Evolutionary conservation across 352 stramenopile species (phyloP).

Genomic region (Porosira glacialis): DNA sequence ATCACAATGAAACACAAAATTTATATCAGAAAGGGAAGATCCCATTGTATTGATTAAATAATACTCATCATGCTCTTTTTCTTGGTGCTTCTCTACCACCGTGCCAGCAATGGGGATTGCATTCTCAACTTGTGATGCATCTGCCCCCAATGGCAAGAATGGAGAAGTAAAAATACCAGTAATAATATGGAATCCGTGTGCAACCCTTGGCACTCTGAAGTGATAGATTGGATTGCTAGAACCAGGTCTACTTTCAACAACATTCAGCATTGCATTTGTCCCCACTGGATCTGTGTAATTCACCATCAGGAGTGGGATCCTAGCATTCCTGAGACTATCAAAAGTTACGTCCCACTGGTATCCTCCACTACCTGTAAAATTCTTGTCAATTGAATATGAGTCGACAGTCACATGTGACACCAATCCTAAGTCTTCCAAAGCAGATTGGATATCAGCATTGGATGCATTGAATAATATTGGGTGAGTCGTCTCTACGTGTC

Average conservation of each 20-base stretch:
- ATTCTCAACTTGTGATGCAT: conserved; percentile 9
- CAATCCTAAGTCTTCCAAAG: conserved; percentile 79
- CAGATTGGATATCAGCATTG: conserved; percentile 81
- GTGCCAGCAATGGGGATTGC: conserved; percentile 14
- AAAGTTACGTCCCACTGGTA: conserved; percentile 77
- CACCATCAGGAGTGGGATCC: conserved; percentile 52
- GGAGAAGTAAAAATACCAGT: conserved; percentile 34
- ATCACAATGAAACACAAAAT: conserved; percentile 22
- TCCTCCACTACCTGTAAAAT: conserved; percentile 50
- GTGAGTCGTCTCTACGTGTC: conserved; percentile 51
- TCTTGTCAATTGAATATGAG: conserved; percentile 55
- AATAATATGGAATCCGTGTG: conserved; percentile 29
- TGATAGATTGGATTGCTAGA: conserved; percentile 29
- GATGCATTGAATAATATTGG: conserved; percentile 83
- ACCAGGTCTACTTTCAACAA: conserved; percentile 47
- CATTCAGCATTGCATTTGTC: conserved; percentile 46
- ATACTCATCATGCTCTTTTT: conserved; percentile 34
- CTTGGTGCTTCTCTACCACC: conserved; percentile 27
- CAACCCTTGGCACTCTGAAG: conserved; percentile 23
- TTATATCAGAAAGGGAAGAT: conserved; percentile 18
- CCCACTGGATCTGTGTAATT: conserved; percentile 35
- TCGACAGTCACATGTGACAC: conserved; percentile 80
- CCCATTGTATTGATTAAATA: conserved; percentile 52
- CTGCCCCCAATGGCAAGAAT: conserved; percentile 9
- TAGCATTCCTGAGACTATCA: conserved; percentile 68